Evolutionary conservation across 1,284 basidiomycete species (phyloP).

Genomic region (Fistulina hepatica): DNA sequence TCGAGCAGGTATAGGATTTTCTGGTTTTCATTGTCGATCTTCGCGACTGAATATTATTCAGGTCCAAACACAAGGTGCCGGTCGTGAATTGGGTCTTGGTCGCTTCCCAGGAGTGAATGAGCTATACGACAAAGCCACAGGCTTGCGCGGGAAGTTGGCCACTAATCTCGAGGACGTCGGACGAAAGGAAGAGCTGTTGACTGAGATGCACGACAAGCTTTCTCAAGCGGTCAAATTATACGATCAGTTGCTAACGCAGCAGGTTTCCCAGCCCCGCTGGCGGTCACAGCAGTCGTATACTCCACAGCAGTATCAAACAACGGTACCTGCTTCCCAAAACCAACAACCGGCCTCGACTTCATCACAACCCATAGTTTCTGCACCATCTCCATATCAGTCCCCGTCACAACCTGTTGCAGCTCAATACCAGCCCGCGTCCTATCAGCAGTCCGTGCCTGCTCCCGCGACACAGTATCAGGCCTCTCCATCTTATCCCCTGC

Average conservation of each 20-base stretch:
- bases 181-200: constrained; percentile 84
- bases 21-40: too few species aligned
- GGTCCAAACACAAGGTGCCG: too few species aligned
- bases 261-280: constrained; percentile 64
- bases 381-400: too few species aligned
- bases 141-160: constrained; percentile 73
- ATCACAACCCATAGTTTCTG: constrained; percentile 3
- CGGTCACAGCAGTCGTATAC: constrained; percentile 9
- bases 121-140: constrained; percentile 76
- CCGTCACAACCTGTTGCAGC: constrained; percentile 8
- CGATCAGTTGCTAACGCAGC: constrained; percentile 78
- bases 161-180: constrained; percentile 79
- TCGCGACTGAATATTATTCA: too few species aligned
- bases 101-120: constrained; percentile 76
- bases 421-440: constrained; percentile 7
- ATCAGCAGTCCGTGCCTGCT: constrained; percentile 8
- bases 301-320: constrained; percentile 10
- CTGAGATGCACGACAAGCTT: constrained; percentile 90
- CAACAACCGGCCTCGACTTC: constrained; percentile 11
- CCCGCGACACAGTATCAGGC: background rate
- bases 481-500: background rate
- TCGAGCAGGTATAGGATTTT: constrained; percentile 82
- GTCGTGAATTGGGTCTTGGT: constrained; percentile 67
- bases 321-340: constrained; percentile 14
- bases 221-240: constrained; percentile 87